phyloP scores from a whole-genome alignment of 2,329 filamentous ascomycete species.

The Botryotinia globosa region DNA sequence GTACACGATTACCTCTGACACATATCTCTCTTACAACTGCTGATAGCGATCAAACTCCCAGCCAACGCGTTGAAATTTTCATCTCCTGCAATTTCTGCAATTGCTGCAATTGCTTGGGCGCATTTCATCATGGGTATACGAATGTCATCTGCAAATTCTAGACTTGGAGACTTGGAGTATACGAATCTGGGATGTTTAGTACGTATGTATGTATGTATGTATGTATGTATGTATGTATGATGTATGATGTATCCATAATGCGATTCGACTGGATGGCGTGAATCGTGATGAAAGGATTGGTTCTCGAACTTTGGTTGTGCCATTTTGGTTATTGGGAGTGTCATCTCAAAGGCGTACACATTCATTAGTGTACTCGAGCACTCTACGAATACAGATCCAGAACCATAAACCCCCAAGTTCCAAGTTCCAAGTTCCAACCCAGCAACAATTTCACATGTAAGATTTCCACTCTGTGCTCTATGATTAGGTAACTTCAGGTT shows the following conservation, averaged over 20 bases:
- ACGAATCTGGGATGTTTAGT: background rate
- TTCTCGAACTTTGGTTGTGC: background rate
- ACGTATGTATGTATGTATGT: background rate
- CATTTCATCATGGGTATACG: background rate
- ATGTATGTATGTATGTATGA: too few relatives aligned
- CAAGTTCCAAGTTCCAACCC: too few relatives aligned
- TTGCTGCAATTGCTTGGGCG: background rate
- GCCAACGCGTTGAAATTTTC: background rate
- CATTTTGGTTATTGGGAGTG: background rate
- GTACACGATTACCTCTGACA: constrained; percentile 27
- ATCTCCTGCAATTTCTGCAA: background rate
- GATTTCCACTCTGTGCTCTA: background rate
- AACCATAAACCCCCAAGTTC: background rate
- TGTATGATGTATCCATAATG: background rate
- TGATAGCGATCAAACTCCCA: constrained; percentile 23
- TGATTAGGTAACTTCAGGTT: background rate
- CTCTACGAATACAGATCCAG: too few relatives aligned
- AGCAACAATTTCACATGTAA: background rate
- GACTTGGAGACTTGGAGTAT: background rate
- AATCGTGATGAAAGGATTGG: constrained; percentile 12
- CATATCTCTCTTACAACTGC: constrained; percentile 25
- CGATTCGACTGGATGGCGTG: constrained; percentile 1
- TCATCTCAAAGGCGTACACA: background rate
- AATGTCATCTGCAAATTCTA: background rate
- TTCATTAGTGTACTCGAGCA: background rate